Conservation (phyloP, 2,329 filamentous ascomycete genomes). For the Endoconidiophora polonica region DNA sequence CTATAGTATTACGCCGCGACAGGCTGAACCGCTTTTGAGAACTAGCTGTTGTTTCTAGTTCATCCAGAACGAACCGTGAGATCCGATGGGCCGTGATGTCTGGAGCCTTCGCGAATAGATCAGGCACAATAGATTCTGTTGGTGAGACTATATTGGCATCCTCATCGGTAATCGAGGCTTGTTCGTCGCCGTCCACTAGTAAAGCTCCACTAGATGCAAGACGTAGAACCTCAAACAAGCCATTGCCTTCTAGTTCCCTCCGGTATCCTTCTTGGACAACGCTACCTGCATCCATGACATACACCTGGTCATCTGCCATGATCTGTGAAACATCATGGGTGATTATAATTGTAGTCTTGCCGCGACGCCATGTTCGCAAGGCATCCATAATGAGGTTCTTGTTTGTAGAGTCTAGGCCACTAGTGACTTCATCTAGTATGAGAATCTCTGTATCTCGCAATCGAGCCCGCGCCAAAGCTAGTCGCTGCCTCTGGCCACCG, state of each 20-base stretch:
- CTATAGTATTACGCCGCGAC: not conserved
- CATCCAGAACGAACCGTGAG: slow-evolving; percentile 1
- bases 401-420: slow-evolving; percentile 37
- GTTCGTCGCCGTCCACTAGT: too few relatives aligned
- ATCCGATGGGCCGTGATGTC: not conserved
- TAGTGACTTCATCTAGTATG: slow-evolving; percentile 54
- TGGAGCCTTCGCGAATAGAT: not conserved
- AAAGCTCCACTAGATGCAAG: too few relatives aligned
- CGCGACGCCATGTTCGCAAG: slow-evolving; percentile 58
- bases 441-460: slow-evolving; percentile 64
- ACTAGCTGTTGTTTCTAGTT: not conserved
- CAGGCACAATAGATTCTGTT: not conserved
- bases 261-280: slow-evolving; percentile 36
- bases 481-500: slow-evolving; percentile 68
- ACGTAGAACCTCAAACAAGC: too few relatives aligned
- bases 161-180: too few relatives aligned
- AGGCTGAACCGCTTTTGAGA: not conserved
- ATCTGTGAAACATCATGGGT: slow-evolving; percentile 81
- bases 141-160: not conserved
- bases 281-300: slow-evolving; percentile 54
- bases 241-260: too few relatives aligned
- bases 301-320: slow-evolving; percentile 54
- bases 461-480: slow-evolving; percentile 64
- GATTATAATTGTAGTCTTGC: slow-evolving; percentile 81
- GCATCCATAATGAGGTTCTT: slow-evolving; percentile 53